Percentiles rank a stretch among this genome's conserved stretches.
Conservation (phyloP, 441 rosid genomes). For the Bocquillonia castaneifolia region DNA sequence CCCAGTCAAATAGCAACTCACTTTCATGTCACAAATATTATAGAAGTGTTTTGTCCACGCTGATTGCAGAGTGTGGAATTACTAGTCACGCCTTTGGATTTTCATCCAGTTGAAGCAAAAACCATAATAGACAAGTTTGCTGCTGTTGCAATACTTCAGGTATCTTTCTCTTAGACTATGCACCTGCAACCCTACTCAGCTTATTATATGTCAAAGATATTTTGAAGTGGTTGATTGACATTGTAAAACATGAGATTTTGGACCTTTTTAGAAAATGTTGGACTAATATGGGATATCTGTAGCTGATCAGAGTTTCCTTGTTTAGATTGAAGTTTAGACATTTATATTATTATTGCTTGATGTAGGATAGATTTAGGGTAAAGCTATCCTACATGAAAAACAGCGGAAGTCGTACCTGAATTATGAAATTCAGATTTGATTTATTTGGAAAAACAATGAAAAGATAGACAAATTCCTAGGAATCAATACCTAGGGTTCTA, state of each 20-base stretch:
- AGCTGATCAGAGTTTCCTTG: not conserved
- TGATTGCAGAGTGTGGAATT: conserved; percentile 53
- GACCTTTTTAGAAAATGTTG: no score
- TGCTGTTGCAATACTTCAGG: conserved; percentile 91
- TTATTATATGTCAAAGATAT: no score
- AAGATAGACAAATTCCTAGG: no score
- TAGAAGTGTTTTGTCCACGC: conserved; percentile 20
- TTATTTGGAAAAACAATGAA: no score
- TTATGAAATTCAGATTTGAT: no score
- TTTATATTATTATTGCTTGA: no score
- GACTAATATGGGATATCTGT: not conserved
- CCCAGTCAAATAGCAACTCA: not conserved
- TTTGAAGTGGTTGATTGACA: no score
- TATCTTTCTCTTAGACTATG: conserved; percentile 24
- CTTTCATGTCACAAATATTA: not conserved
- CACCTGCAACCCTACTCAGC: not conserved
- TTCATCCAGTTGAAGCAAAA: conserved; percentile 54
- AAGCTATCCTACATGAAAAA: no score
- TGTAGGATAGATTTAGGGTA: no score
- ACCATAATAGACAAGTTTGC: conserved; percentile 74
- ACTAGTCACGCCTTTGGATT: conserved; percentile 49
- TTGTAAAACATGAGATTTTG: not conserved
- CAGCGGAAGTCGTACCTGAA: no score
- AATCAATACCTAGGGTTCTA: no score
- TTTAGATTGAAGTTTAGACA: not conserved